Conservation (phyloP, 2,329 filamentous ascomycete species). For the Leptographium galeiforme region DNA sequence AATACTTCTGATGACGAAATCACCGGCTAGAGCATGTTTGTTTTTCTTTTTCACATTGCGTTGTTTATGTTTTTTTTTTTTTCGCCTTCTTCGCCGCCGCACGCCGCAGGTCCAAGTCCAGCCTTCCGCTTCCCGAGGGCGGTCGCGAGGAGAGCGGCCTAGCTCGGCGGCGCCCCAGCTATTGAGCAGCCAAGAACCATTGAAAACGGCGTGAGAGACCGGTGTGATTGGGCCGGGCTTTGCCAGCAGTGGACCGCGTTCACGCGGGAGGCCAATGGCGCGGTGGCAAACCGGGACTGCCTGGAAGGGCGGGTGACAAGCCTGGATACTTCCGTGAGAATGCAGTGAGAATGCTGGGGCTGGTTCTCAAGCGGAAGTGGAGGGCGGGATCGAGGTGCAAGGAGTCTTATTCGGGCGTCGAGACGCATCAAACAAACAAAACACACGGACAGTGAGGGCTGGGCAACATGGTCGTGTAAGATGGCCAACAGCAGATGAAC, state of each 20-base stretch:
- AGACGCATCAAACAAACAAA: not conserved
- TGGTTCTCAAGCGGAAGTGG: too few relatives aligned
- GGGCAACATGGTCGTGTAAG: not conserved
- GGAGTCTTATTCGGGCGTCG: too few relatives aligned
- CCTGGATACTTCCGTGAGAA: not conserved
- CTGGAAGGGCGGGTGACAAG: not conserved
- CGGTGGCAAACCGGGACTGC: slow-evolving; percentile 2
- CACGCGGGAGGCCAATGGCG: slow-evolving; percentile 3
- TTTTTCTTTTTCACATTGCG: too few relatives aligned
- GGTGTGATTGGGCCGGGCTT: not conserved
- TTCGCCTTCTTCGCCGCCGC: not conserved
- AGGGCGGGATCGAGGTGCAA: not conserved
- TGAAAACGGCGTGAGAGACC: not conserved
- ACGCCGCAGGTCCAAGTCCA: not conserved
- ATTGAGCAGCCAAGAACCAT: not conserved
- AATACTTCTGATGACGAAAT: too few relatives aligned
- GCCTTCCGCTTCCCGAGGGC: not conserved
- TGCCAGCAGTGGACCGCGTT: not conserved
- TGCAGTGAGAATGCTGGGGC: too few relatives aligned
- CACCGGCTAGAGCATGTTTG: too few relatives aligned
- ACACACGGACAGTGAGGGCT: too few relatives aligned
- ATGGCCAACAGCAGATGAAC: slow-evolving; percentile 3
- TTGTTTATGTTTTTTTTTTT: not conserved
- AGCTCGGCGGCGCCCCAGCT: not conserved
- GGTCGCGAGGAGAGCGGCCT: not conserved